phyloP scores from a whole-genome alignment of 305 asterid species.

The Rubia peregrina region DNA sequence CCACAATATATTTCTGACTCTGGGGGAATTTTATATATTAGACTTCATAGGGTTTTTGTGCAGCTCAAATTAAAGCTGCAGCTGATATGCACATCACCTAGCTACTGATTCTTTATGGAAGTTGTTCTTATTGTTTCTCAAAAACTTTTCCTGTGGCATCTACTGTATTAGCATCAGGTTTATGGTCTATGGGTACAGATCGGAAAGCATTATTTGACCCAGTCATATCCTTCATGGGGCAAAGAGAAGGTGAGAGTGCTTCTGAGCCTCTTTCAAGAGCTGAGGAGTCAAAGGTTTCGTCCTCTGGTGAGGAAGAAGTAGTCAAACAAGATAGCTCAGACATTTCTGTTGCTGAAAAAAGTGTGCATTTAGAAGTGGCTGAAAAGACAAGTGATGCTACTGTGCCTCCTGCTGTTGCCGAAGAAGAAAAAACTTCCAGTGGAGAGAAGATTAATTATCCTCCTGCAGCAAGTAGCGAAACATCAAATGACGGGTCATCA shows the following conservation, averaged over 20 bases:
- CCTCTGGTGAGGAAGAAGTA: slow-evolving; percentile 30
- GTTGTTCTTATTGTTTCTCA: slow-evolving; percentile 2
- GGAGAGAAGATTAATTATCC: slow-evolving; percentile 28
- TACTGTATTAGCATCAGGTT: slow-evolving; percentile 42
- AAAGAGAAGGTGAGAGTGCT: slow-evolving; percentile 38
- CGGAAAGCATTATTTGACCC: slow-evolving; percentile 25
- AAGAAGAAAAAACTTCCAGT: slow-evolving; percentile 26
- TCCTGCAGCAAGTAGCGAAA: slow-evolving; percentile 31
- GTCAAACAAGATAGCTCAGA: slow-evolving; percentile 25
- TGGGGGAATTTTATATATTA: background rate
- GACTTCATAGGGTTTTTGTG: background rate
- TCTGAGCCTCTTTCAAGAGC: slow-evolving; percentile 32
- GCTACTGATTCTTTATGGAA: background rate
- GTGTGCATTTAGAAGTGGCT: slow-evolving; percentile 26
- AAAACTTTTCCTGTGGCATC: slow-evolving; percentile 10
- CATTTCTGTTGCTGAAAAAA: slow-evolving; percentile 28
- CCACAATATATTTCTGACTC: no score
- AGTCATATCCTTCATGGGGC: slow-evolving; percentile 67
- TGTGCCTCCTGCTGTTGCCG: slow-evolving; percentile 29
- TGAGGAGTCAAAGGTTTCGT: slow-evolving; percentile 24
- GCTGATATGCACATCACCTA: background rate
- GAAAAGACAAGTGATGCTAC: slow-evolving; percentile 22
- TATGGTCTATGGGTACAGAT: slow-evolving; percentile 37
- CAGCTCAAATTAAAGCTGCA: background rate
- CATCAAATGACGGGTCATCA: slow-evolving; percentile 28